phyloP scores from a whole-genome alignment of 768 basidiomycete genomes.

The Lactarius indigo region DNA sequence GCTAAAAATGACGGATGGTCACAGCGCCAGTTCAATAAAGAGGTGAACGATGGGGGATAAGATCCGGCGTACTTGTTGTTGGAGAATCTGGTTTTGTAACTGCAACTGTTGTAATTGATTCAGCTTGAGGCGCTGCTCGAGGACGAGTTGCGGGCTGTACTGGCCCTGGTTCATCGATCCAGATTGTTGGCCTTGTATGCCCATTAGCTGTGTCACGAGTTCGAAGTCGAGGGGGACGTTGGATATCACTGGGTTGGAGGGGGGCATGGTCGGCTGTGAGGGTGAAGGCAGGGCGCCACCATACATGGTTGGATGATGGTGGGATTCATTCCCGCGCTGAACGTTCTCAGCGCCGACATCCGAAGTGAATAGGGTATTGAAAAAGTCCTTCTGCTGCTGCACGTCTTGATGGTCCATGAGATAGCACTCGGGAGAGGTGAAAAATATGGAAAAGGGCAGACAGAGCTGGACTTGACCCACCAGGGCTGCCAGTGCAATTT shows the following conservation, averaged over 20 bases:
- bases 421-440: not conserved
- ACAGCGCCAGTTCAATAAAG: not conserved
- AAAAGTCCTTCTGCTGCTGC: slow-evolving; percentile 31
- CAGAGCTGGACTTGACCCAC: not conserved
- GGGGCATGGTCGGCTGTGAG: slow-evolving; percentile 23
- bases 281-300: slow-evolving; percentile 21
- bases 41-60: slow-evolving; percentile 12
- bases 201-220: slow-evolving; percentile 48
- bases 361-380: slow-evolving; percentile 30
- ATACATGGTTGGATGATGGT: slow-evolving; percentile 22
- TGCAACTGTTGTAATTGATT: slow-evolving; percentile 74
- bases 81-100: slow-evolving; percentile 80
- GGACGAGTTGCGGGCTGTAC: slow-evolving; percentile 45
- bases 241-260: slow-evolving; percentile 23
- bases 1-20: slow-evolving; percentile 19
- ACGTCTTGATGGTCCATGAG: slow-evolving; percentile 23
- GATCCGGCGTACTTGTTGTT: slow-evolving; percentile 67
- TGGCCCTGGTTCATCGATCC: slow-evolving; percentile 30
- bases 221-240: slow-evolving; percentile 42
- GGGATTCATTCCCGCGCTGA: slow-evolving; percentile 24
- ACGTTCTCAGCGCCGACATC: slow-evolving; percentile 23
- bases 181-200: slow-evolving; percentile 38
- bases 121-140: slow-evolving; percentile 77
- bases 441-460: not conserved
- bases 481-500: slow-evolving; percentile 4